These are phyloP conservation scores for Claviceps cyperi DNA, from an alignment of 2,329 filamentous ascomycete species.

Conservation along the genomic window DNA sequence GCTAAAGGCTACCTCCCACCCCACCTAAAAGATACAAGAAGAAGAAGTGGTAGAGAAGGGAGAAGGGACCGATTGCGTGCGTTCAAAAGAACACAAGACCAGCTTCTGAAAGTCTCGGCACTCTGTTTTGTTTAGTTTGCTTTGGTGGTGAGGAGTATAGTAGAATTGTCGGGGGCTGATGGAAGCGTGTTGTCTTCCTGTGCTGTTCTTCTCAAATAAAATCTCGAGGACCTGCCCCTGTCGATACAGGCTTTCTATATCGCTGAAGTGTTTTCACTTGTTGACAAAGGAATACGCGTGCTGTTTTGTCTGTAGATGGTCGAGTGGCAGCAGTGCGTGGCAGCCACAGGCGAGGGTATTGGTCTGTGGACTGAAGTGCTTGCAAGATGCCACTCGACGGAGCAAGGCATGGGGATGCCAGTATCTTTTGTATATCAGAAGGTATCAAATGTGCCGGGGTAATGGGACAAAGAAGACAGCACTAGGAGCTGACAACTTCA, in stretches of 20 bases:
- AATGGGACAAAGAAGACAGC: conserved; percentile 8
- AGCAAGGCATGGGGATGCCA: conserved; percentile 5
- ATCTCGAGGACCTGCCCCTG: not conserved
- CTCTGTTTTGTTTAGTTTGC: not conserved
- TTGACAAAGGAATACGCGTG: not conserved
- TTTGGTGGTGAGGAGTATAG: not conserved
- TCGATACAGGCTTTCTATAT: not conserved
- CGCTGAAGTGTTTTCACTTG: not conserved
- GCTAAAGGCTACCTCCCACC: conserved; percentile 24
- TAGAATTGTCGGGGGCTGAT: not conserved
- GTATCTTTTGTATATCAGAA: conserved; percentile 17
- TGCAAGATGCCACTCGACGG: not conserved
- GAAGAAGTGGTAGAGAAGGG: not conserved
- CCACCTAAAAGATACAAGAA: not conserved
- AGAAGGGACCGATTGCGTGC: not conserved
- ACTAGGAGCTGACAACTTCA: conserved; percentile 5
- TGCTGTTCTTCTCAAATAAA: not conserved
- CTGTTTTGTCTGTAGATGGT: not conserved
- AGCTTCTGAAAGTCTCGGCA: not conserved
- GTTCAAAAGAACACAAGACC: not conserved
- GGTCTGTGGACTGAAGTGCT: not conserved
- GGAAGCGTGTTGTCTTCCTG: not conserved
- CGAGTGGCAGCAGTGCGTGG: not conserved
- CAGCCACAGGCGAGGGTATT: not conserved
- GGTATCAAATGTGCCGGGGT: conserved; percentile 11